A percentile compares a stretch with the other conserved stretches of the same genome.
These are phyloP conservation scores for Suillus discolor DNA, from an alignment of 768 basidiomycete species.

Conservation along the genomic window DNA sequence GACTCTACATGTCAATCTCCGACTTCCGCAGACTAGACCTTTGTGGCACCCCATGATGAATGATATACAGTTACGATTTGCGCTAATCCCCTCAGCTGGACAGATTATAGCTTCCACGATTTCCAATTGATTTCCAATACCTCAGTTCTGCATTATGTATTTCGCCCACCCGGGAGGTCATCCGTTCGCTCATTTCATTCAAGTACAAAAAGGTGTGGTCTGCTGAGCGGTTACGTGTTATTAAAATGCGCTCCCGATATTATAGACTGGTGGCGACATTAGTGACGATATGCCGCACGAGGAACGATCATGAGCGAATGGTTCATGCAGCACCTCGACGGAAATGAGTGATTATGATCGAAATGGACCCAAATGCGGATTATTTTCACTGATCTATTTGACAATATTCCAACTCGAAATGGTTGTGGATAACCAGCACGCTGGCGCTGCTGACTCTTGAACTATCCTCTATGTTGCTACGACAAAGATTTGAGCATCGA, in stretches of 20 bases:
- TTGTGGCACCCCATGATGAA: no score
- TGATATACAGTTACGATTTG: neutral
- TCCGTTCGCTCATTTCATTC: neutral
- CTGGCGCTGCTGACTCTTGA: neutral
- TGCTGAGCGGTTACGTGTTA: conserved; percentile 6
- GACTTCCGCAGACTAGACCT: neutral
- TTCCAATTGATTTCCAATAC: neutral
- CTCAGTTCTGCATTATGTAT: neutral
- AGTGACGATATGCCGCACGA: neutral
- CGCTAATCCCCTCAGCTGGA: neutral
- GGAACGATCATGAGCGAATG: neutral
- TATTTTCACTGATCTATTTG: neutral
- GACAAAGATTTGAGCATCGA: neutral
- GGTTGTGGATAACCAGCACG: neutral
- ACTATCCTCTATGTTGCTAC: neutral
- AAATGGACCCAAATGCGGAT: neutral
- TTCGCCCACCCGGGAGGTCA: neutral
- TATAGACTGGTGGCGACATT: neutral
- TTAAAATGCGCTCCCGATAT: neutral
- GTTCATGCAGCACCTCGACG: conserved; percentile 1
- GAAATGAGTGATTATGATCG: conserved; percentile 2
- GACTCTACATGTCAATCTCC: neutral
- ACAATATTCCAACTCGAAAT: neutral
- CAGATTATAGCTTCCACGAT: neutral
- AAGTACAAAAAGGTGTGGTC: neutral